Base-by-base conservation (phyloP, 2,329 filamentous ascomycete genomes). In the Thermoascus crustaceus region DNA sequence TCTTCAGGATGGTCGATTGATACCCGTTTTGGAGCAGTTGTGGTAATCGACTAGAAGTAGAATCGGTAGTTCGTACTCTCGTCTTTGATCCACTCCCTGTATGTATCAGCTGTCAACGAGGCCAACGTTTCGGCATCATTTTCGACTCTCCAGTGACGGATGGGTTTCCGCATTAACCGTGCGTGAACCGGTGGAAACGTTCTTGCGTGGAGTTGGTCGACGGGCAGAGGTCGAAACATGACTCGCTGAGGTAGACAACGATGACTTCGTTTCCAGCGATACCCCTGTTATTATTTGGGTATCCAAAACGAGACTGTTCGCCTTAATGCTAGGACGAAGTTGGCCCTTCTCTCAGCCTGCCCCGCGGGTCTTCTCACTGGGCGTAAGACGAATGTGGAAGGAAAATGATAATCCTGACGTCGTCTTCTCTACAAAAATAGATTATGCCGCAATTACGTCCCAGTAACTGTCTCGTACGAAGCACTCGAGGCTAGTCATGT, bases 11-110 rank as follows among this genome's bases (percentile, higher is more conserved):
- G n/a, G n/a, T 29, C 26, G 26, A 29, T 17, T 29, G 26, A 29
- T 29, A n/a, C n/a, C n/a, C 26, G n/a, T 9, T 13, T 17, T 17
- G 26, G 26, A 29, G n/a, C 13, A 29, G 26, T 29, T 13, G 26
- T 29, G 26, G 26, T 17, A 29, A 29, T 29, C n/a, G n/a, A n/a
- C n/a, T n/a, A 17, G 18, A 9, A 18, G 16, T 17, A 7, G 9
- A 13, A 17, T 29, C 34, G 22, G 32, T n/a, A 21, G n/a, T 29
- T 22, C 22, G 19, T n/a, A 5, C 16, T 25, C 37, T 42, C 29
- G 34, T 35, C 38, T 37, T 34, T 16, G 14, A 16, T 29, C 36
- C 32, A 24, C 19, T 19, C 26, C 30, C 26, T 26, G 30, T 17
- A 39, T 3, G 25, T n/a, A n/a, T n/a, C n/a, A n/a, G n/a, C n/a